Evolutionary conservation across 2,329 filamentous ascomycete species (phyloP).

Genomic region (Achaetomium macrosporum): DNA sequence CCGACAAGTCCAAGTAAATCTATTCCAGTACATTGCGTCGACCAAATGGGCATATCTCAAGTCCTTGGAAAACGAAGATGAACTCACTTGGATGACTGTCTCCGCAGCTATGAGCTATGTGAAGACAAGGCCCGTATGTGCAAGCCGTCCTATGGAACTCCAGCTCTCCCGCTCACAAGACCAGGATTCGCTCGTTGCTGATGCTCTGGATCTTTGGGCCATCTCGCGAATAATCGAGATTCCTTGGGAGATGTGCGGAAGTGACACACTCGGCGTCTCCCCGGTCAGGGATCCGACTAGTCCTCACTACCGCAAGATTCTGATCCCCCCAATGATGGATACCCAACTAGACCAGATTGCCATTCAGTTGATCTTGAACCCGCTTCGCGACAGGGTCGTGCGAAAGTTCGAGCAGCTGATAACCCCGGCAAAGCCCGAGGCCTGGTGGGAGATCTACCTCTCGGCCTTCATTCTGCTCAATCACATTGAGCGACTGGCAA

Average conservation of each 20-base stretch:
- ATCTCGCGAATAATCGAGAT: conserved; percentile 24
- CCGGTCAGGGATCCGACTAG: conserved; percentile 12
- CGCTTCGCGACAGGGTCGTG: conserved; percentile 14
- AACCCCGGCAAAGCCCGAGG: conserved; percentile 15
- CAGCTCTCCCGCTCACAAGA: neutral
- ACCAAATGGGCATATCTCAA: conserved; percentile 18
- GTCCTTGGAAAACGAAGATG: conserved; percentile 9
- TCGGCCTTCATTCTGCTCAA: conserved; percentile 22
- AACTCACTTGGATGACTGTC: conserved; percentile 18
- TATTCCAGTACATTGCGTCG: conserved; percentile 17
- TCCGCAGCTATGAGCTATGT: conserved; percentile 15
- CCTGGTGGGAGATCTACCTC: conserved; percentile 24
- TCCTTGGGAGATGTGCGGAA: conserved; percentile 23
- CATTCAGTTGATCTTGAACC: conserved; percentile 17
- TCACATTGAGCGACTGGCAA: conserved; percentile 22
- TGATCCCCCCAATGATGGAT: conserved; percentile 24
- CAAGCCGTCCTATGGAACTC: neutral
- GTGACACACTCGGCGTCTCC: conserved; percentile 18
- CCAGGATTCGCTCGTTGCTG: conserved; percentile 17
- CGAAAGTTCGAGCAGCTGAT: conserved; percentile 18
- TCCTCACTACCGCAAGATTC: conserved; percentile 18
- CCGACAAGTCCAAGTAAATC: conserved; percentile 11
- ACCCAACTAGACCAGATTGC: conserved; percentile 24
- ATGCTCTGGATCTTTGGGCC: conserved; percentile 20
- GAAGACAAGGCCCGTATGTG: conserved; percentile 9